phyloP scores from a whole-genome alignment of 2,329 filamentous ascomycete species.

The Chaetomiaceae sp. region DNA sequence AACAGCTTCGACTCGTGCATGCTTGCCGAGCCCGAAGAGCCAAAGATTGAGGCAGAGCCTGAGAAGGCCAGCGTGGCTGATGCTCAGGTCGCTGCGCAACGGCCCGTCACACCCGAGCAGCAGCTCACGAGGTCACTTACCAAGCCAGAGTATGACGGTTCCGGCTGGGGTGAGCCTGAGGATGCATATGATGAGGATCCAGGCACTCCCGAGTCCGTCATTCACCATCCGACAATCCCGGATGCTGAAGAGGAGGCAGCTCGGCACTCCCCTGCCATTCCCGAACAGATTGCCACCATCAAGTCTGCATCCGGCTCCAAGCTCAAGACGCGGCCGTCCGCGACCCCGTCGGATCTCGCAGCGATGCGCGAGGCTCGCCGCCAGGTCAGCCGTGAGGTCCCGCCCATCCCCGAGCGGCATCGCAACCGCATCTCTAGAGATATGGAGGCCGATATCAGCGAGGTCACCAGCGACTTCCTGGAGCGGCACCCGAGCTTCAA shows the following conservation, averaged over 20 bases:
- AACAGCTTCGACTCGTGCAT: slow-evolving; percentile 45
- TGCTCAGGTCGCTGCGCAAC: slow-evolving; percentile 34
- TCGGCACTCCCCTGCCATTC: slow-evolving; percentile 59
- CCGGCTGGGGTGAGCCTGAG: slow-evolving; percentile 54
- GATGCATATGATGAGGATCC: slow-evolving; percentile 56
- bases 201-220: slow-evolving; percentile 82
- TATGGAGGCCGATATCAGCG: slow-evolving; percentile 36
- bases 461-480: slow-evolving; percentile 40
- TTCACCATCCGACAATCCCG: slow-evolving; percentile 62
- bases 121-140: slow-evolving; percentile 37
- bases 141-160: slow-evolving; percentile 60
- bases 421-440: slow-evolving; percentile 50
- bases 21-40: slow-evolving; percentile 39
- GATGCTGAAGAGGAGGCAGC: slow-evolving; percentile 41
- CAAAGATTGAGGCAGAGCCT: slow-evolving; percentile 32
- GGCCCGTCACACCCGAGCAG: slow-evolving; percentile 47
- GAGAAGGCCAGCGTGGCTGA: slow-evolving; percentile 36
- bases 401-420: slow-evolving; percentile 58
- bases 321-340: slow-evolving; percentile 82
- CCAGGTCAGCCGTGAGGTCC: slow-evolving; percentile 74
- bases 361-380: slow-evolving; percentile 83
- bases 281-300: slow-evolving; percentile 81
- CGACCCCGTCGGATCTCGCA: slow-evolving; percentile 76
- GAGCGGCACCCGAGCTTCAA: slow-evolving; percentile 69
- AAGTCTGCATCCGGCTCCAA: slow-evolving; percentile 75